Evolutionary conservation across 2,329 filamentous ascomycete species (phyloP), one percentile per base, ranked within the genome.

Genomic region (Fusarium graminum): DNA sequence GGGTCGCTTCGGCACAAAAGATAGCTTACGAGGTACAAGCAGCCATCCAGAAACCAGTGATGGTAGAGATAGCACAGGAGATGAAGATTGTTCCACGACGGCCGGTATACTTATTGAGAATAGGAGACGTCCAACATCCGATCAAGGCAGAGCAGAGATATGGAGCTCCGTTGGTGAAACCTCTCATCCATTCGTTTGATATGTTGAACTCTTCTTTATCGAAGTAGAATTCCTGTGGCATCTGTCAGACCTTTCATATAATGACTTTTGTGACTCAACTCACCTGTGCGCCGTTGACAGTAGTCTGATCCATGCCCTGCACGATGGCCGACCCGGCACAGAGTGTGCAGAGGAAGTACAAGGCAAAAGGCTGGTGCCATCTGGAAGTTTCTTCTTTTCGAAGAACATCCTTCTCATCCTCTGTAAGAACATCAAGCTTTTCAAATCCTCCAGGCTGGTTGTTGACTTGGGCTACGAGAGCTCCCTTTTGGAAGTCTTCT

Each of bases 301-400:
- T 87, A 0, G 86, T 88, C 73, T 89, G 85, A 70, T 90, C 86
- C 85, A 89, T 88, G 66, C 88, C 88, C 68, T 90, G 88, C 1
- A 90, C 88, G 13, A 87, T 86, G 19, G 88, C 88, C 13, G 74
- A 77, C 0, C 75, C 75, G 0, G 76, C 75, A 22, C 76, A 78
- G 0, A 78, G 69, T 3, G 72, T 72, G 50, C 77, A 78, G 2
- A 79, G 72, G 26, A 77, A 77, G 68, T 78, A 78, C 7, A 78
- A 69, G 29, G 67, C 68, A 29, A 72, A 75, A 0, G 77, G 77
- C 11, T 77, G 73, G 3, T 70, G 67, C 77, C 77, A 78, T 13
- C 73, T 69, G 25, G 75, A 68, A 1, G 68, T 71, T 10, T 68
- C 65, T 36, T 78, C 77, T 6, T 67, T 69, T 7, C 75, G 54